Evolutionary conservation across 2,329 filamentous ascomycete genomes (phyloP), one percentile per base, ranked within the genome.

Genomic region (Colletotrichum sublineola): DNA sequence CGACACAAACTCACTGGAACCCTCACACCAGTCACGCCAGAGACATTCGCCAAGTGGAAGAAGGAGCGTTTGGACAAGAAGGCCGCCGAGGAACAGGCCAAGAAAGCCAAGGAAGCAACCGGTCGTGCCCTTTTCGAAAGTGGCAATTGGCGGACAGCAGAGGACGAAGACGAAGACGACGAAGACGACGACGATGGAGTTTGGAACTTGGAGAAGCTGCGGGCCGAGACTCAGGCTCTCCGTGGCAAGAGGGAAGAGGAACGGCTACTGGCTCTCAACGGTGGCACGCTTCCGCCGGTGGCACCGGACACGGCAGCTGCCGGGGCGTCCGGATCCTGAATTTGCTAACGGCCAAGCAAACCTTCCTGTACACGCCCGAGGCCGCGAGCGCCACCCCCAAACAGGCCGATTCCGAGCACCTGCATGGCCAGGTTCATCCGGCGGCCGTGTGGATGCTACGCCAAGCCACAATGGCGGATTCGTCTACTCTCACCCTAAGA

Each of bases 11-110:
- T 99, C 63, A 95, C 93, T 0, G 96, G 96, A 68, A 95, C 88
- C 0, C 87, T 98, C 63, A 99, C 97, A 1, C 97, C 97, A 6
- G 97, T 99, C 74, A 99, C 94, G 1, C 92, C 92, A 2, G 96
- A 99, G 80, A 88, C 91, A 0, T 99, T 99, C 80, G 94, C 94
- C 74, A 96, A 96, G 80, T 99, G 96, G 96, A 99, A 99, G 88
- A 92, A 95, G 84, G 93, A 97, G 65, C 93, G 96, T 56, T 81
- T 98, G 77, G 91, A 95, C 83, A 99, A 99, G 91, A 98, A 97
- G 88, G 93, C 92, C 20, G 96, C 96, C 31, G 96, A 99, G 79
- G 93, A 96, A 76, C 92, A 97, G 83, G 94, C 95, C 60, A 91
- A 92, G 80, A 91, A 93, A 83, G 94, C 95, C 79, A 98, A 97